Evolutionary conservation across 1,284 basidiomycete genomes (phyloP), one percentile per base, ranked within the genome.

Genomic region (Papiliotrema terrestris): DNA sequence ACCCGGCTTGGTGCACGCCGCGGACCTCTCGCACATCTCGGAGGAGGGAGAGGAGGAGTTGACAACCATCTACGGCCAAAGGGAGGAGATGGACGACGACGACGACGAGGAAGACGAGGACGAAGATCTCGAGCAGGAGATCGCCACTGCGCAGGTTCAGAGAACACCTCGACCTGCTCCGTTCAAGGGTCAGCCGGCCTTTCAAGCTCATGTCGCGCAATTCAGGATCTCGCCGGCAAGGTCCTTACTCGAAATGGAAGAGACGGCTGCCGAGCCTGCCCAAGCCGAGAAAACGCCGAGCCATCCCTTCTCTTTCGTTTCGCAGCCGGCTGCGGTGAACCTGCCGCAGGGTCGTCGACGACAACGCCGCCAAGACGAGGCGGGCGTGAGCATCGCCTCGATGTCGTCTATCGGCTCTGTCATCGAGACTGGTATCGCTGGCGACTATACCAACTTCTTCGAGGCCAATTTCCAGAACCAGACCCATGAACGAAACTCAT

Each of bases 331-430:
- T 3, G 37, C n/a, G 49, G 6, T 50, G 22, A 14, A 44, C 23
- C 9, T 45, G 23, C 50, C 50, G 5, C 29, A 32, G 11, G 29
- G 5, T 32, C 29, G 29, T 32, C 29, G 29, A 32, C 29, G 29
- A 32, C 29, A 32, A 11, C 29, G 11, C 29, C 8, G 37, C 35
- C 23, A 25, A 15, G 14, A 51, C 50, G 11, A 11, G 20, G 15
- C n/a, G 11, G 49, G 23, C 11, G 45, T 11, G 29, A 22, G 51
- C 72, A 76, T 29, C 45, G 49, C 8, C 8, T 91, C 88, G 0
- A 83, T 91, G 23, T 91, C 88, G 0, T 90, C 87, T 0, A 88
- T 88, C 53, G 88, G 89, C 1, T 80, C 79, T 2, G 82, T 87
- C 26, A 78, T 88, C 58, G 81, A 86, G 52, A 74, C 80, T 15